Percentiles rank a stretch among this genome's conserved stretches.
Evolutionary conservation across 495 filamentous ascomycete genomes (phyloP).

Genomic region (Trichoderma asperelloides): DNA sequence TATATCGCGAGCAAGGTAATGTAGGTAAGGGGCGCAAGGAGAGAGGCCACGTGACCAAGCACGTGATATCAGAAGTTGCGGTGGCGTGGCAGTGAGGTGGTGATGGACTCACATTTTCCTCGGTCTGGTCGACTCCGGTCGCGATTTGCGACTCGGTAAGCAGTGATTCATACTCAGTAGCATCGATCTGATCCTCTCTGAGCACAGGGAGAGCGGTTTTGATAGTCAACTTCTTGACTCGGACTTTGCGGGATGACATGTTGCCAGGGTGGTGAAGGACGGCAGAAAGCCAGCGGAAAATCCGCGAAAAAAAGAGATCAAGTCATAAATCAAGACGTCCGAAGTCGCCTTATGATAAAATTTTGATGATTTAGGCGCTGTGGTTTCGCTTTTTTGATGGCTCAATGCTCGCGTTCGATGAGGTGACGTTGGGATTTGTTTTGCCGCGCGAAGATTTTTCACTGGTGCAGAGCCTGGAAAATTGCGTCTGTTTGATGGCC

Average conservation of each 20-base stretch:
- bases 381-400: slow-evolving; percentile 45
- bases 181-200: slow-evolving; percentile 83
- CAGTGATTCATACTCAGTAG: slow-evolving; percentile 49
- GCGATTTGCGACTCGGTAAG: slow-evolving; percentile 62
- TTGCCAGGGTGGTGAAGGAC: slow-evolving; percentile 35
- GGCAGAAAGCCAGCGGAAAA: slow-evolving; percentile 38
- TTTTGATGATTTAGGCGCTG: slow-evolving; percentile 34
- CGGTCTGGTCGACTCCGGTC: slow-evolving; percentile 90
- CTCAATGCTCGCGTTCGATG: slow-evolving; percentile 45
- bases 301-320: slow-evolving; percentile 34
- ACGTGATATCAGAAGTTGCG: slow-evolving; percentile 33
- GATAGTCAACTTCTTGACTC: slow-evolving; percentile 84
- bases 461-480: slow-evolving; percentile 14
- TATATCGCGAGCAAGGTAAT: not conserved
- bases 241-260: slow-evolving; percentile 63
- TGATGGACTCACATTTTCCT: slow-evolving; percentile 83
- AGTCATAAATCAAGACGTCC: slow-evolving; percentile 42
- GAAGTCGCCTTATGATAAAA: slow-evolving; percentile 47
- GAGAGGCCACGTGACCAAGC: slow-evolving; percentile 43
- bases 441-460: slow-evolving; percentile 38
- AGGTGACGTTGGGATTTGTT: slow-evolving; percentile 54
- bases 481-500: slow-evolving; percentile 5
- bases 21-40: slow-evolving; percentile 21
- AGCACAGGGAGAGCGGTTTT: slow-evolving; percentile 80
- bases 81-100: slow-evolving; percentile 26